phyloP scores from a whole-genome alignment of 2,329 filamentous ascomycete genomes.

The Amauroascus verrucosus region DNA sequence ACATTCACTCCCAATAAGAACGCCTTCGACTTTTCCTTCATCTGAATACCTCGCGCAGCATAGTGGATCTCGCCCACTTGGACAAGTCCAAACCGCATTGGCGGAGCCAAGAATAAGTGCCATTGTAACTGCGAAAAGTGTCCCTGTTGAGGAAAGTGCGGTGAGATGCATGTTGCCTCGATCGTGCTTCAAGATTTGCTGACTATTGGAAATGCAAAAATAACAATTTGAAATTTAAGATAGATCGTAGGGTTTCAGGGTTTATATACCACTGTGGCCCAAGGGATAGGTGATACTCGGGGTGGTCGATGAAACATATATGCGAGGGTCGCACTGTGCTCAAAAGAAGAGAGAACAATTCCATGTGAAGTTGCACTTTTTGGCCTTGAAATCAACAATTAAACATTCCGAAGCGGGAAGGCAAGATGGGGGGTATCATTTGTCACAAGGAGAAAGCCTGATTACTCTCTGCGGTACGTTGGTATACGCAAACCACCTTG shows the following conservation, averaged over 20 bases:
- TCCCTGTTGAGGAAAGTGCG: neutral
- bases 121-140: neutral
- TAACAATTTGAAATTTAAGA: neutral
- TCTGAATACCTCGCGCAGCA: conserved; percentile 12
- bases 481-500: neutral
- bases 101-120: neutral
- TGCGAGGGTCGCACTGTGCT: neutral
- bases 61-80: conserved; percentile 15
- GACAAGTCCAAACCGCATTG: conserved; percentile 17
- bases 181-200: neutral
- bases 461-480: neutral
- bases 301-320: neutral
- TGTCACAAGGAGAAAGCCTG: neutral
- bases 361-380: neutral
- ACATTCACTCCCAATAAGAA: conserved; percentile 12
- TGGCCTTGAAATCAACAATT: neutral
- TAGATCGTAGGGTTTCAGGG: neutral
- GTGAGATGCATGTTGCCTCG: neutral
- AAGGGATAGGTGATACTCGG: neutral
- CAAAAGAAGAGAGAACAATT: neutral
- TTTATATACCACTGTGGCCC: conserved; percentile 3
- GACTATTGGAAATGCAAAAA: neutral
- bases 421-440: neutral
- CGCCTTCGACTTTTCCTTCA: conserved; percentile 5
- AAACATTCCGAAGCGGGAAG: neutral